Percentiles rank a stretch among this genome's conserved stretches.
Conservation (phyloP, 2,329 filamentous ascomycete species). For the Colletotrichum graminicola region DNA sequence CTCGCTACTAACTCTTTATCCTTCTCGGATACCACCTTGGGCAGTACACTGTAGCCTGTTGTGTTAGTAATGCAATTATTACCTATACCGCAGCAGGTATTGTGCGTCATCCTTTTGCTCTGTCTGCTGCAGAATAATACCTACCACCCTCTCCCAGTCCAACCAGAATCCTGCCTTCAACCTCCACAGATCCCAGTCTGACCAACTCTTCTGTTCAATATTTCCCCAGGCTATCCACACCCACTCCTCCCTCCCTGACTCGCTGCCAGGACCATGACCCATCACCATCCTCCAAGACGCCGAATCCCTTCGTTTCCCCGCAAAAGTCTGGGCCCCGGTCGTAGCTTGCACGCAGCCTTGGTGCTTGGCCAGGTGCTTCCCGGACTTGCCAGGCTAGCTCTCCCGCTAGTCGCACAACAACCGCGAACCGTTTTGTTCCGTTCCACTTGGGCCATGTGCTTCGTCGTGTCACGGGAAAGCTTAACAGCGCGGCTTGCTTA, state of each 20-base stretch:
- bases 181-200: conserved; percentile 15
- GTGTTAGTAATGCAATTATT: no score
- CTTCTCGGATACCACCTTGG: conserved; percentile 26
- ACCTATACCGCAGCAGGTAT: conserved; percentile 2
- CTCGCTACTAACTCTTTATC: conserved; percentile 23
- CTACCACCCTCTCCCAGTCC: background rate
- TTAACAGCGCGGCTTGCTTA: conserved; percentile 16
- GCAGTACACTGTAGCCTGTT: conserved; percentile 10
- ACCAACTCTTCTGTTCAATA: conserved; percentile 11
- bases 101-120: background rate
- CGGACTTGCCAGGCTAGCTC: conserved; percentile 37
- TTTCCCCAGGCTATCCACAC: conserved; percentile 40
- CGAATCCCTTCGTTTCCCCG: conserved; percentile 26
- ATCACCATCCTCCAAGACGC: conserved; percentile 10
- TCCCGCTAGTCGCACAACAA: conserved; percentile 40
- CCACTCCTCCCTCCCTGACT: conserved; percentile 22
- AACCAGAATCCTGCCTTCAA: conserved; percentile 21
- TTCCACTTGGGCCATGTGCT: conserved; percentile 28
- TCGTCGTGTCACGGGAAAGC: conserved; percentile 38
- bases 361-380: conserved; percentile 24
- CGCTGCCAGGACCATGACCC: conserved; percentile 25
- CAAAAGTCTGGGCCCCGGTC: conserved; percentile 36
- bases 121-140: conserved; percentile 9
- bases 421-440: conserved; percentile 34
- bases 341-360: conserved; percentile 11